Percentiles rank a stretch among this genome's conserved stretches.
Evolutionary conservation across 2,329 filamentous ascomycete genomes (phyloP).

Genomic region (Fusarium nisikadoi): DNA sequence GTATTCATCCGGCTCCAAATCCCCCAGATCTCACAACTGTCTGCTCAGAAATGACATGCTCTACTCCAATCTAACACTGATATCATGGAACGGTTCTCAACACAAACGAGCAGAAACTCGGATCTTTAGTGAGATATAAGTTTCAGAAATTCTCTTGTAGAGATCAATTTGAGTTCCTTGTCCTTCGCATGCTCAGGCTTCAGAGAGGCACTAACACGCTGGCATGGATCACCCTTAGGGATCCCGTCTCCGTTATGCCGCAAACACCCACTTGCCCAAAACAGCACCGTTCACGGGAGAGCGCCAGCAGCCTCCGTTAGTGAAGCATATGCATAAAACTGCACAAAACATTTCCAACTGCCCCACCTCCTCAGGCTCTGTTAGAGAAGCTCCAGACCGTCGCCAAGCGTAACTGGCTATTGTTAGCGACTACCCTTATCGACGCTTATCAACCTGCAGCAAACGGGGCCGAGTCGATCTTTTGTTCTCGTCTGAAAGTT

Average conservation of each 20-base stretch:
- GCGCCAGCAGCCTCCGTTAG: not conserved
- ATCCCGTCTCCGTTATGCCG: conserved; percentile 8
- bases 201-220: not conserved
- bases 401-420: conserved; percentile 3
- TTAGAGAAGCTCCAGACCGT: conserved; percentile 4
- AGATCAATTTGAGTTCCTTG: not conserved
- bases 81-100: not conserved
- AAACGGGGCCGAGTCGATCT: conserved; percentile 29
- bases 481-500: conserved; percentile 40
- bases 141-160: not conserved
- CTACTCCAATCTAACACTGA: not conserved
- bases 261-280: conserved; percentile 18
- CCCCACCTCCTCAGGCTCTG: not conserved
- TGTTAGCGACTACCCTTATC: conserved; percentile 32
- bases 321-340: conserved; percentile 1
- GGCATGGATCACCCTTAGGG: not conserved
- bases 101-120: not conserved
- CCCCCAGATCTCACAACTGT: not conserved
- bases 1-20: not conserved
- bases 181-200: not conserved
- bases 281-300: conserved; percentile 2
- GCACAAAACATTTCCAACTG: conserved; percentile 3
- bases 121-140: not conserved
- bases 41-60: not conserved
- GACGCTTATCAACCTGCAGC: conserved; percentile 26